Base-by-base conservation (phyloP, 441 rosid species). In the Mallotus japonicus region DNA sequence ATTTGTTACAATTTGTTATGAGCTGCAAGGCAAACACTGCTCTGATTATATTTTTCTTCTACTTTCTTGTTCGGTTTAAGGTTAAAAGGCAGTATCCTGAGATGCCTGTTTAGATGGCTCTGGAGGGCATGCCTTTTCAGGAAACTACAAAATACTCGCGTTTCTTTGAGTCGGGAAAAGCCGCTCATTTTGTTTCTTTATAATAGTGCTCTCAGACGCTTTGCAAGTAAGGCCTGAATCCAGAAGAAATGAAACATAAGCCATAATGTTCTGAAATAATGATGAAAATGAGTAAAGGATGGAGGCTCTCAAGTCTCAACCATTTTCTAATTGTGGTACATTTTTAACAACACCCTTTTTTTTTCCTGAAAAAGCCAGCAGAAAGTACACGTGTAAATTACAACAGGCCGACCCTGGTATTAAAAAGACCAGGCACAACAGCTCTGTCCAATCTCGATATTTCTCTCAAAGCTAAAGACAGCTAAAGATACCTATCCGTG, bases 371-470 rank as follows among this genome's bases (percentile, higher is more conserved):
- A 42, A 51, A 60, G 61, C 62, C 55, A 47, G 40, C 74, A 69
- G 57, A 77, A 71, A 73, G 76, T 20, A 63, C 28, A 67, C 58
- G 24, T 51, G 72, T 70, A 62, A 55, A 44, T 73, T 42, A 73
- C 58, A 64, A 72, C 69, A 77, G 61, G 8, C 60, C 49, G 20
- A 20, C 67, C 86, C 87, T 67, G 67, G n/a, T n/a, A n/a, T 71
- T 15, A 28, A 58, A 84, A 87, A 83, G 65, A 50, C 65, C 62
- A 75, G 87, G 85, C 32, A 28, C 73, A 47, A 74, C 20, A 64
- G 78, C 85, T 69, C 75, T 62, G 67, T 67, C 72, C 32, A 37
- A 56, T 12, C 20, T 42, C 1, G 19, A 67, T 19, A 46, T 37
- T 34, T 15, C 77, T 69, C 67, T 69, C 62, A 32, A 76, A 68